Evolutionary conservation across 129 eudicot species (phyloP).

Genomic region (Apium graveolens): DNA sequence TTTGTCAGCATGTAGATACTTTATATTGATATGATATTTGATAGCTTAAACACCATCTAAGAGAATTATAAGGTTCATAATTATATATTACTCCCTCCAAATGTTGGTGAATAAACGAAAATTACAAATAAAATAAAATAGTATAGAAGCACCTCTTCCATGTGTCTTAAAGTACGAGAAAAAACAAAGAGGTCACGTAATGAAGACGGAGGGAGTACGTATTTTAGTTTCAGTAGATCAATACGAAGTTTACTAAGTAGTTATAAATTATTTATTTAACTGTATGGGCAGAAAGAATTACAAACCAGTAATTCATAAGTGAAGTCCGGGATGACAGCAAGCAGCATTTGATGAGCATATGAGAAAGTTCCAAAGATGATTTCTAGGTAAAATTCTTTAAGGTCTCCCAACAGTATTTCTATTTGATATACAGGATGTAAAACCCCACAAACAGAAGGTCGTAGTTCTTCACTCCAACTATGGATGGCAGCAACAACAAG

Average conservation of each 20-base stretch:
- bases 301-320: constrained; percentile 73
- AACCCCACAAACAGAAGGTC: constrained; percentile 59
- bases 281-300: constrained; percentile 1
- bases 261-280: not conserved
- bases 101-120: too few relatives aligned
- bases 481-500: constrained; percentile 74
- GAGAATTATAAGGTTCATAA: not conserved
- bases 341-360: too few relatives aligned
- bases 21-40: not conserved
- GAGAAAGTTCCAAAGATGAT: constrained; percentile 55
- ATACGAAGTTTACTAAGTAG: not conserved
- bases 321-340: too few relatives aligned
- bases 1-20: constrained; percentile 55
- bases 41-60: not conserved
- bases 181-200: not conserved
- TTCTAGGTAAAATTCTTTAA: constrained; percentile 73
- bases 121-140: too few relatives aligned
- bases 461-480: constrained; percentile 44
- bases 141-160: too few relatives aligned
- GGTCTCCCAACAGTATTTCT: constrained; percentile 48
- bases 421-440: constrained; percentile 70
- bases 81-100: not conserved
- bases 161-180: not conserved
- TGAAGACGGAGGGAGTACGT: not conserved
- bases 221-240: not conserved